phyloP scores from a whole-genome alignment of 2,329 filamentous ascomycete genomes.

The Cytospora chrysosperma region DNA sequence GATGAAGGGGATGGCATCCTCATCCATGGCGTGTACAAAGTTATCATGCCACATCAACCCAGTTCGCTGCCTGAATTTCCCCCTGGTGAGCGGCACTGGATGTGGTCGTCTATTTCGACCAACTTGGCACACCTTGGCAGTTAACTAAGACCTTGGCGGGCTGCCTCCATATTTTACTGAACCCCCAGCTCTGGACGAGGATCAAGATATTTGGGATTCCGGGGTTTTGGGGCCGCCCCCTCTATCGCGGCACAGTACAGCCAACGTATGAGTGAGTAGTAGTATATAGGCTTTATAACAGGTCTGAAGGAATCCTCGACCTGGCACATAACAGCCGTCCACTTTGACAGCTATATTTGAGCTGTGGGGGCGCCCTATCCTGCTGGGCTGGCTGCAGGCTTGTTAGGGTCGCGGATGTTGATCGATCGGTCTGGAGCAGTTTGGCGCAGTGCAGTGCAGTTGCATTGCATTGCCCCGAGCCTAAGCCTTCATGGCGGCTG shows the following conservation, averaged over 20 bases:
- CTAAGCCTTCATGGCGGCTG: constrained; percentile 7
- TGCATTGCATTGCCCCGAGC: background rate
- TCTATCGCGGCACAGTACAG: background rate
- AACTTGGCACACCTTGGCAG: constrained; percentile 17
- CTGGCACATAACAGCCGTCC: background rate
- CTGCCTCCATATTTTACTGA: constrained; percentile 4
- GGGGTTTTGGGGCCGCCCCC: background rate
- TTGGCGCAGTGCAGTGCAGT: too few relatives aligned
- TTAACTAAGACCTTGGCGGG: constrained; percentile 14
- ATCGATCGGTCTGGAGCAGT: background rate
- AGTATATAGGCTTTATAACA: background rate
- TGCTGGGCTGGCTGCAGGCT: background rate
- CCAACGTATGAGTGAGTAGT: background rate
- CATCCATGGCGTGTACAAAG: constrained; percentile 2
- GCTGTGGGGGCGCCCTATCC: background rate
- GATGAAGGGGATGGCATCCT: background rate
- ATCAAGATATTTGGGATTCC: background rate
- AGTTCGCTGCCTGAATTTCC: background rate
- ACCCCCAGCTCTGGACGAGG: background rate
- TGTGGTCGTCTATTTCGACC: background rate
- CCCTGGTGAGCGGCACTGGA: constrained; percentile 1
- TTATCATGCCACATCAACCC: constrained; percentile 6
- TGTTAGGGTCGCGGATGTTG: background rate
- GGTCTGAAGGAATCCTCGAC: background rate
- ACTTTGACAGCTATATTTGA: background rate